phyloP scores from a whole-genome alignment of 257 asterid species.

The Solanum pimpinellifolium region DNA sequence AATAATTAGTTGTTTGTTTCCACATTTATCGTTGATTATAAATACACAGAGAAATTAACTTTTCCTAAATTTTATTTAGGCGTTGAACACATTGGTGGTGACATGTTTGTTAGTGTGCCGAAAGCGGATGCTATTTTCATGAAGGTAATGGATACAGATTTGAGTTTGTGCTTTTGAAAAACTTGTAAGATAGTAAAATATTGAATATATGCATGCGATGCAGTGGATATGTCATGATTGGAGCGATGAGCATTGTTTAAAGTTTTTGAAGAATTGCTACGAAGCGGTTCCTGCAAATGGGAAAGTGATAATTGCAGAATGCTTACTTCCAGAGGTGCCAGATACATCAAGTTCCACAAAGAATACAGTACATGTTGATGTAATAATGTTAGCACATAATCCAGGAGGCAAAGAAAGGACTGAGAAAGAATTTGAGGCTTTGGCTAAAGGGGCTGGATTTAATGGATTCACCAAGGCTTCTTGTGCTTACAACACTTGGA shows the following conservation, averaged over 20 bases:
- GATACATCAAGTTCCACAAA: conserved; percentile 38
- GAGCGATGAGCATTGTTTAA: conserved; percentile 73
- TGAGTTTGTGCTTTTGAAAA: not conserved
- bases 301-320: conserved; percentile 66
- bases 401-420: conserved; percentile 98
- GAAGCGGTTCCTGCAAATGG: conserved; percentile 70
- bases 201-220: not conserved
- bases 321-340: conserved; percentile 63
- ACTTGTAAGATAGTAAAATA: not conserved
- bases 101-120: conserved; percentile 82
- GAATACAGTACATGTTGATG: conserved; percentile 58
- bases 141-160: conserved; percentile 39
- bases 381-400: conserved; percentile 74
- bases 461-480: conserved; percentile 36
- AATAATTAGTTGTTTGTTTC: not conserved
- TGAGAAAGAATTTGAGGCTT: conserved; percentile 55
- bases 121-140: conserved; percentile 81
- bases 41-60: too few relatives aligned
- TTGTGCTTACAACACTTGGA: conserved; percentile 64
- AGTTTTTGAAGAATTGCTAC: conserved; percentile 65
- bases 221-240: conserved; percentile 96
- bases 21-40: not conserved
- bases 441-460: conserved; percentile 76
- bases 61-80: conserved; percentile 17
- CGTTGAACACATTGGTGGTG: conserved; percentile 82